Evolutionary conservation across 192 early-diverging fungal genomes (phyloP).

Genomic region (Coemansia sp.): DNA sequence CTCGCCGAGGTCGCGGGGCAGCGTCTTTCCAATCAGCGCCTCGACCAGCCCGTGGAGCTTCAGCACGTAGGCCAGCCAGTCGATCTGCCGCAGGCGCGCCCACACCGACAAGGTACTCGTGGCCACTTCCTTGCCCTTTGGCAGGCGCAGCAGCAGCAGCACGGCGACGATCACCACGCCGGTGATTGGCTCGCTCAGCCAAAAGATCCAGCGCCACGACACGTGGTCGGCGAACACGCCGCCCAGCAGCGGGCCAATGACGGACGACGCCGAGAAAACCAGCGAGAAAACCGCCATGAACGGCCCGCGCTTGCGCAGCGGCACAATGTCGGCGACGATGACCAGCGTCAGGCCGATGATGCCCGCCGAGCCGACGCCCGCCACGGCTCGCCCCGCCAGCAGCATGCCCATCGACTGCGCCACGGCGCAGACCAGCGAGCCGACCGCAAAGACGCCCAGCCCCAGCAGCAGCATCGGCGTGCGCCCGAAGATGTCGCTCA

Average conservation of each 20-base stretch:
- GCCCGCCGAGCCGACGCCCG: conserved; percentile 71
- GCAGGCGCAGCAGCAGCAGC: conserved; percentile 42
- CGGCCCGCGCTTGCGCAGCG: conserved; percentile 65
- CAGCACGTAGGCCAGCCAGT: conserved; percentile 67
- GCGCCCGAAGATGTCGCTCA: conserved; percentile 89
- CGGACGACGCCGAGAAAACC: conserved; percentile 63
- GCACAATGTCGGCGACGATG: conserved; percentile 73
- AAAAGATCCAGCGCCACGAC: conserved; percentile 66
- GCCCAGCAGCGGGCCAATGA: conserved; percentile 65
- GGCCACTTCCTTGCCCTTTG: conserved; percentile 3
- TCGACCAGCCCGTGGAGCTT: conserved; percentile 61
- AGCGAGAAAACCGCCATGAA: conserved; percentile 66
- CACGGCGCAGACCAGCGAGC: conserved; percentile 60
- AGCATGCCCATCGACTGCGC: conserved; percentile 67
- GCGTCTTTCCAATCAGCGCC: conserved; percentile 71
- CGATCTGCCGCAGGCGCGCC: conserved; percentile 64
- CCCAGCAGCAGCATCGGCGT: conserved; percentile 61
- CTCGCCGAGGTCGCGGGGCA: no score
- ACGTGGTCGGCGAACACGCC: conserved; percentile 62
- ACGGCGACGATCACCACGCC: conserved; percentile 55
- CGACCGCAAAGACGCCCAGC: conserved; percentile 58
- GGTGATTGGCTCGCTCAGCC: conserved; percentile 61
- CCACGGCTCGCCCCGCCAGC: conserved; percentile 66
- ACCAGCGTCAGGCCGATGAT: conserved; percentile 68
- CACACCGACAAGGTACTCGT: conserved; percentile 9